Conservation (phyloP, 768 basidiomycete species). For the Panellus pusillus region DNA sequence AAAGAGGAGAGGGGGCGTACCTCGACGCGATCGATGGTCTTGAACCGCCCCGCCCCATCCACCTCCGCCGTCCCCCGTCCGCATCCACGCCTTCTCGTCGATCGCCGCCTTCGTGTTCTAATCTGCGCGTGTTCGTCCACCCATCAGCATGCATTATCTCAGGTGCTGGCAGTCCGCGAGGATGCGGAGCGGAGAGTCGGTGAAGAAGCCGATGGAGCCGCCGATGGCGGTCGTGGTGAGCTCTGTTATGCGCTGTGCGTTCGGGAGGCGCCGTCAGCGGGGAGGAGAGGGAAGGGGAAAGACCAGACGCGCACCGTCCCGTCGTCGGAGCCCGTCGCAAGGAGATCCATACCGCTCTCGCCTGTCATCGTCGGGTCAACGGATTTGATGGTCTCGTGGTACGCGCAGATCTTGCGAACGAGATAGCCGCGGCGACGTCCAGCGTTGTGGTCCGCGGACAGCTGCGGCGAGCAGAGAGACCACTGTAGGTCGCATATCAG, state of each 20-base stretch:
- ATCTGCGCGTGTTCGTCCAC: too few relatives aligned
- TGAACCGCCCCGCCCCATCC: slow-evolving; percentile 76
- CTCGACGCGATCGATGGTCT: slow-evolving; percentile 95
- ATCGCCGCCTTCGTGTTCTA: slow-evolving; percentile 79
- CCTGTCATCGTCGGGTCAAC: too few relatives aligned
- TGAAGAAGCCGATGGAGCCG: slow-evolving; percentile 79
- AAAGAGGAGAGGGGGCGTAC: slow-evolving; percentile 38
- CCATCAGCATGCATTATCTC: too few relatives aligned
- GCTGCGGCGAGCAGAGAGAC: too few relatives aligned
- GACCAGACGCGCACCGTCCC: too few relatives aligned
- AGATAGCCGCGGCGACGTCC: too few relatives aligned
- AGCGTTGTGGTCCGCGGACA: too few relatives aligned
- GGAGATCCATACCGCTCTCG: too few relatives aligned
- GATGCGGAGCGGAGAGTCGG: slow-evolving; percentile 87
- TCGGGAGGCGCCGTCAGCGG: not conserved
- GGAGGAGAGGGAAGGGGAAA: not conserved
- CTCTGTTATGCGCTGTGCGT: slow-evolving; percentile 64
- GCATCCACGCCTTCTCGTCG: slow-evolving; percentile 89
- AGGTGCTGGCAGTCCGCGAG: slow-evolving; percentile 86
- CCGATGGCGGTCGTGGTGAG: slow-evolving; percentile 56
- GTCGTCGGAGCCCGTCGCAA: too few relatives aligned
- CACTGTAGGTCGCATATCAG: too few relatives aligned
- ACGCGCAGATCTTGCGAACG: too few relatives aligned
- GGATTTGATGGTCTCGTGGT: too few relatives aligned
- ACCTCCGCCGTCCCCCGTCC: slow-evolving; percentile 85